Conservation (phyloP, 805 yeast genomes). For the Spathaspora girioi region DNA sequence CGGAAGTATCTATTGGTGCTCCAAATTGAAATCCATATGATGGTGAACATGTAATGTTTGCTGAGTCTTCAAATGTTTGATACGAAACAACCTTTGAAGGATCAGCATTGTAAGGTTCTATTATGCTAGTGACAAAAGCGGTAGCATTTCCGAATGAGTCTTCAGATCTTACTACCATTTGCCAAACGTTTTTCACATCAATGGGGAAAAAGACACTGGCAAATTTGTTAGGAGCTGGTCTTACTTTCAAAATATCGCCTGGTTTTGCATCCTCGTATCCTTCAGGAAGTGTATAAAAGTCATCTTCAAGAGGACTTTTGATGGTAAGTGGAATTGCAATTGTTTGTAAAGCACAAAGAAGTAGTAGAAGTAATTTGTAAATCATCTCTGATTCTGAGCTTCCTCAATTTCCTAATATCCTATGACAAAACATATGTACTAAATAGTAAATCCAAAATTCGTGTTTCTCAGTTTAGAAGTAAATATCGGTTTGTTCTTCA, state of each 20-base stretch:
- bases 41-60: slow-evolving; percentile 23
- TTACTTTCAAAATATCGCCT: slow-evolving; percentile 22
- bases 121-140: slow-evolving; percentile 22
- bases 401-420: no score
- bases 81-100: slow-evolving; percentile 22
- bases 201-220: slow-evolving; percentile 15
- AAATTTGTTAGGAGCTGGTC: slow-evolving; percentile 17
- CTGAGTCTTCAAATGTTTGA: slow-evolving; percentile 27
- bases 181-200: slow-evolving; percentile 20
- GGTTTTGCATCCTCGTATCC: slow-evolving; percentile 16
- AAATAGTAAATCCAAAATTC: no score
- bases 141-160: slow-evolving; percentile 24
- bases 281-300: slow-evolving; percentile 20
- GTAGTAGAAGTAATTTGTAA: neutral
- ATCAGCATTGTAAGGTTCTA: slow-evolving; percentile 27
- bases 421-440: no score
- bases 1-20: slow-evolving; percentile 8
- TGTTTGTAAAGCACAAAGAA: neutral
- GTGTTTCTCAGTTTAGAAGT: no score
- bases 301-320: slow-evolving; percentile 15
- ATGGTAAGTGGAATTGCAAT: neutral
- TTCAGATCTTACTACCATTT: slow-evolving; percentile 16
- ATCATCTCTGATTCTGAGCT: neutral
- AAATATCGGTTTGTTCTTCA: no score
- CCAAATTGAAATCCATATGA: slow-evolving; percentile 19